Base-by-base conservation (phyloP, 352 stramenopile genomes). In the Phytophthora nicotianae region DNA sequence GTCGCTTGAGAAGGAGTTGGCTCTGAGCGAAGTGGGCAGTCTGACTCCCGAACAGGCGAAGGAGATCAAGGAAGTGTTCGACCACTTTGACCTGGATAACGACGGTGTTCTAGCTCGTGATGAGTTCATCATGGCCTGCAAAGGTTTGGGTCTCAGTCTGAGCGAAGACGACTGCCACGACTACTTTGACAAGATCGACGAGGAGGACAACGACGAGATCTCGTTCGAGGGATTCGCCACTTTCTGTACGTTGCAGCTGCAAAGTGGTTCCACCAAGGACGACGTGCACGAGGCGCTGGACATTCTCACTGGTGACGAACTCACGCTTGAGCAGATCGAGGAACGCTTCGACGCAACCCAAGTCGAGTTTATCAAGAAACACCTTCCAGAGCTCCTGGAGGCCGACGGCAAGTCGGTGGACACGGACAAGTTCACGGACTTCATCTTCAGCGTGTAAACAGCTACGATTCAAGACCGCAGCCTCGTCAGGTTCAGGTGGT, bases 121-220 rank as follows among this genome's bases (percentile, higher is more conserved):
- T 20, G 90, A 97, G 65, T 96, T 97, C 41, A 95, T 93, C 70
- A 96, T 96, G 82, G 90, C 88, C 13, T 96, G 88, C 75, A 95
- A 95, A 66, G 90, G 81, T 40, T 81, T 96, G 20, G 90, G 90
- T 27, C 67, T 97, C 51, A 88, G 77, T 57, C 67, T 97, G 43
- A 93, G 84, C 46, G 88, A 97, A 41, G 83, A 96, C 50, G 89
- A 96, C 27, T 93, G 88, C 66, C 88, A 96, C 68, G 79, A 92
- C 60, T 79, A 89, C 68, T 96, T 96, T 43, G 87, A 95, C 70
- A 91, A 92, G 72, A 79, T 94, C 24, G 88, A 94, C 62, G 70
- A 79, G 40, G 77, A 93, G 33, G 81, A 94, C 55, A 91, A 86
- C 40, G 89, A 95, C 26, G 87, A 95, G 62, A 88, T 96, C 42